phyloP scores from a whole-genome alignment of 1,284 basidiomycete genomes.

The Moniliophthora roreri region DNA sequence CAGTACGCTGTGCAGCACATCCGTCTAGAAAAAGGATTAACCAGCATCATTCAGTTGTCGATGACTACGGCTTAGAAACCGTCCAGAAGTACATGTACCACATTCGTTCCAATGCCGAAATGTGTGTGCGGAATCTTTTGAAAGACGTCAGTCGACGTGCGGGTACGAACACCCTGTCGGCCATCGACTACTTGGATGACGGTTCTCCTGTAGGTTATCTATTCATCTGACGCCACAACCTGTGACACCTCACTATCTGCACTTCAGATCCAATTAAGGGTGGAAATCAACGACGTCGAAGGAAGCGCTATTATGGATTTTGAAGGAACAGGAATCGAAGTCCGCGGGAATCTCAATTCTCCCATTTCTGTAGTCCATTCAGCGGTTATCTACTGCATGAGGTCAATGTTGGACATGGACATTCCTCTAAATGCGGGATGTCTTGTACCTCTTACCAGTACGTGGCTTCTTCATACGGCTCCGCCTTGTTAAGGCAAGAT shows the following conservation, averaged over 20 bases:
- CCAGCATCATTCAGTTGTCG: conserved; percentile 55
- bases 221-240: not conserved
- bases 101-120: conserved; percentile 90
- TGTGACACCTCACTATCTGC: not conserved
- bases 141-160: conserved; percentile 71
- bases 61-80: conserved; percentile 83
- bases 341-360: conserved; percentile 10
- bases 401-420: conserved; percentile 6
- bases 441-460: conserved; percentile 5
- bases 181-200: conserved; percentile 84
- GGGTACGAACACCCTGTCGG: conserved; percentile 66
- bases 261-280: not conserved
- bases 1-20: conserved; percentile 39
- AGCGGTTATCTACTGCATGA: conserved; percentile 11
- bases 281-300: conserved; percentile 3
- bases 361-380: conserved; percentile 10
- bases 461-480: not conserved
- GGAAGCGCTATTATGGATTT: conserved; percentile 12
- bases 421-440: conserved; percentile 10
- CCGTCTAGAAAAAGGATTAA: conserved; percentile 3
- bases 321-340: conserved; percentile 8
- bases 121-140: conserved; percentile 83
- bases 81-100: conserved; percentile 94
- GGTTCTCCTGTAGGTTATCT: conserved; percentile 67
- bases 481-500: too few relatives aligned